Conservation (phyloP, 345 rosid species). For the thale cress (Arabidopsis thaliana) region DNA sequence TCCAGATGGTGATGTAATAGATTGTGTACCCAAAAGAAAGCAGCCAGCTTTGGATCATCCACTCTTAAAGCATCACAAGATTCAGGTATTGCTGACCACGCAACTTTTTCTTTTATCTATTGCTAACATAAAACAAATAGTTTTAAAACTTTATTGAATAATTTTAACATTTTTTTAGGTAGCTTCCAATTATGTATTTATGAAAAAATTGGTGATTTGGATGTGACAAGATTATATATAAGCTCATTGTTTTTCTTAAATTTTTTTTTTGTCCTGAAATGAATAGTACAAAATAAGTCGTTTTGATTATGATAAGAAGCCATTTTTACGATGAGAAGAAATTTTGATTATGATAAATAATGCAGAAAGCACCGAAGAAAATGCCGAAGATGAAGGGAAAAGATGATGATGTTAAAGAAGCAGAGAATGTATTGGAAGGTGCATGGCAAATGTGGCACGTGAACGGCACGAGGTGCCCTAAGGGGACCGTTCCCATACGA, state of each 20-base stretch:
- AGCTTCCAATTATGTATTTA: background rate
- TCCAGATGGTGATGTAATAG: conserved; percentile 92
- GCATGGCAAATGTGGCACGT: conserved; percentile 91
- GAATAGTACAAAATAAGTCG: background rate
- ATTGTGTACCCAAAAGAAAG: conserved; percentile 79
- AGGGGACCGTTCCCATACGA: conserved; percentile 88
- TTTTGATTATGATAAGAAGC: background rate
- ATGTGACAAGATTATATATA: background rate
- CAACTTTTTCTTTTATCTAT: conserved; percentile 17
- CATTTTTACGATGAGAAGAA: background rate
- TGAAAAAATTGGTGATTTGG: background rate
- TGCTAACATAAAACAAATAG: background rate
- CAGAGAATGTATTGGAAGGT: conserved; percentile 42
- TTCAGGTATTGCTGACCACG: conserved; percentile 62
- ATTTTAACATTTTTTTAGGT: background rate
- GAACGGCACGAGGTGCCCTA: conserved; percentile 87
- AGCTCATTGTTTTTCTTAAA: background rate
- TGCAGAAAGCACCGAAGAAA: conserved; percentile 66
- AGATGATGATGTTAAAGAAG: conserved; percentile 32
- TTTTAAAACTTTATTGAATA: background rate
- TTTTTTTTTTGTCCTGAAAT: background rate
- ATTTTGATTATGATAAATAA: background rate
- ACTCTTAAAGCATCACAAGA: conserved; percentile 87
- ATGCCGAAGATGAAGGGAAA: conserved; percentile 57
- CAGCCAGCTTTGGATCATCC: conserved; percentile 99